Evolutionary conservation across 1,139 yeast genomes (phyloP).

Genomic region (Scheffersomyces lignicola): DNA sequence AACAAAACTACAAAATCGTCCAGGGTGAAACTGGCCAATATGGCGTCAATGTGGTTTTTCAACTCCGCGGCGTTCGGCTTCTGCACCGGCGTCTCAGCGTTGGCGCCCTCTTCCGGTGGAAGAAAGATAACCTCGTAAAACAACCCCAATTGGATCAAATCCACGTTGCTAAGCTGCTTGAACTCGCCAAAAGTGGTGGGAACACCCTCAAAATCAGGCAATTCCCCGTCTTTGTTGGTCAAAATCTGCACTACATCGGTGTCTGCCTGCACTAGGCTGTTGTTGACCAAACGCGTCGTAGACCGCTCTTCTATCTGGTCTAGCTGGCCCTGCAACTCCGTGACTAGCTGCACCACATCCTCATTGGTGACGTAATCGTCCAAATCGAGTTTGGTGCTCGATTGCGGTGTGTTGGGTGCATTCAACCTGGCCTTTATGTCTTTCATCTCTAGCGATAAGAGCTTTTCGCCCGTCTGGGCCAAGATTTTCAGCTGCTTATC

Average conservation of each 20-base stretch:
- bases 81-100: constrained; percentile 30
- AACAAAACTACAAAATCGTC: constrained; percentile 50
- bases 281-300: constrained; percentile 57
- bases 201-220: constrained; percentile 51
- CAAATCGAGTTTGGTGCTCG: constrained; percentile 36
- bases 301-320: constrained; percentile 69
- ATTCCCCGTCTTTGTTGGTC: constrained; percentile 73
- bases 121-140: constrained; percentile 71
- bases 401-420: constrained; percentile 10
- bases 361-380: constrained; percentile 73
- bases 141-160: constrained; percentile 55
- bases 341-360: constrained; percentile 81
- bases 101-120: constrained; percentile 43
- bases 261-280: constrained; percentile 17
- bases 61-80: constrained; percentile 10
- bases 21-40: constrained; percentile 27
- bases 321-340: constrained; percentile 85
- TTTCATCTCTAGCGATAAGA: constrained; percentile 64
- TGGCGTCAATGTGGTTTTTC: constrained; percentile 38
- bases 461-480: constrained; percentile 72
- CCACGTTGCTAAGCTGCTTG: constrained; percentile 39
- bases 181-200: constrained; percentile 65
- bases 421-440: constrained; percentile 43
- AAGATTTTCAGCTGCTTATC: constrained; percentile 42
- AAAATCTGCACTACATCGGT: constrained; percentile 20